Conservation (phyloP, 1,139 yeast genomes). For the Protomyces pachydermus region DNA sequence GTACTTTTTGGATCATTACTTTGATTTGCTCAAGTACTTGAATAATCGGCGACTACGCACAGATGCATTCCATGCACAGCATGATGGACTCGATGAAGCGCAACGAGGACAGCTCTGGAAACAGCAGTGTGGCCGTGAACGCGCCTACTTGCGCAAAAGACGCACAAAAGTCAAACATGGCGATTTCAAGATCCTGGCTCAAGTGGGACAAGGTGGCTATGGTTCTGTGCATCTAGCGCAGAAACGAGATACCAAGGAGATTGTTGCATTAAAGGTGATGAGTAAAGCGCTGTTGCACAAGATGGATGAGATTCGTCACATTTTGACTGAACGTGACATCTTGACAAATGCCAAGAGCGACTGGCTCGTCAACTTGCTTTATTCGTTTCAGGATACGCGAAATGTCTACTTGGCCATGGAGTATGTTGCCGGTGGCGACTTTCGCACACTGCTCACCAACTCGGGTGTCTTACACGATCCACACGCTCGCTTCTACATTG, state of each 20-base stretch:
- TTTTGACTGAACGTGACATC: slow-evolving; percentile 91
- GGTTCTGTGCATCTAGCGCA: slow-evolving; percentile 95
- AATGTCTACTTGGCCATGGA: slow-evolving; percentile 96
- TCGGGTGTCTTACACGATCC: slow-evolving; percentile 90
- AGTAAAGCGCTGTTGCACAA: slow-evolving; percentile 81
- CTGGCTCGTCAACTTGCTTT: slow-evolving; percentile 89
- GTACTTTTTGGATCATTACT: slow-evolving; percentile 85
- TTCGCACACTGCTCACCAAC: slow-evolving; percentile 85
- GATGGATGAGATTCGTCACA: slow-evolving; percentile 92
- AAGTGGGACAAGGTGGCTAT: slow-evolving; percentile 99
- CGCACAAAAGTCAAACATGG: slow-evolving; percentile 88
- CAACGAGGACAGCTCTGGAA: slow-evolving; percentile 63
- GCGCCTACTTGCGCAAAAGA: slow-evolving; percentile 78
- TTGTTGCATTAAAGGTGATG: slow-evolving; percentile 89
- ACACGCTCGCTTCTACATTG: slow-evolving; percentile 89
- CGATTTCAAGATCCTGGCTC: slow-evolving; percentile 93
- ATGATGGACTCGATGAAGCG: slow-evolving; percentile 11
- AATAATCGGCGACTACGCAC: slow-evolving; percentile 79
- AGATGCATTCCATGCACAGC: slow-evolving; percentile 52
- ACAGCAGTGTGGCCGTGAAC: slow-evolving; percentile 75
- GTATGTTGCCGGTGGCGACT: slow-evolving; percentile 98
- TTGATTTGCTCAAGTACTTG: slow-evolving; percentile 91
- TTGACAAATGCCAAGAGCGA: slow-evolving; percentile 90
- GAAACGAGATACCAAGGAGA: slow-evolving; percentile 89
- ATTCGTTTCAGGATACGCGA: slow-evolving; percentile 91